Percentiles rank a stretch among this genome's conserved stretches.
Evolutionary conservation across 1,284 basidiomycete species (phyloP).

Genomic region (Ustilago hordei): DNA sequence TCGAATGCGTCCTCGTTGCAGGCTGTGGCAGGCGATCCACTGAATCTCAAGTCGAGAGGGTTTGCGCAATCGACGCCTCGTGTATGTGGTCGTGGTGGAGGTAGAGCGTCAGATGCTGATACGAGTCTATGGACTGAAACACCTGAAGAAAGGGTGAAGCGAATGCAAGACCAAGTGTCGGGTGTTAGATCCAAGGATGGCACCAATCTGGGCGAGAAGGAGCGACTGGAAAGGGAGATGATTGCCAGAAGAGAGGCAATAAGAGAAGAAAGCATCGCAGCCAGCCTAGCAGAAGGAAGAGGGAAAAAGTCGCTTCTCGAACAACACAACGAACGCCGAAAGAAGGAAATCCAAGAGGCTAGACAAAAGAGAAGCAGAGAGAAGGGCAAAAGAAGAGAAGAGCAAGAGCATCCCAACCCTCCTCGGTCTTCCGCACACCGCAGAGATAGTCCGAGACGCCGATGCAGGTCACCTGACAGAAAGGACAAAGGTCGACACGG

Average conservation of each 20-base stretch:
- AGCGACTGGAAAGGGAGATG: slow-evolving; percentile 26
- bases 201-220: slow-evolving; percentile 4
- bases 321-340: slow-evolving; percentile 35
- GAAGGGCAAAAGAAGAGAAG: slow-evolving; percentile 16
- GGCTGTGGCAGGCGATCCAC: slow-evolving; percentile 39
- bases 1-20: slow-evolving; percentile 39
- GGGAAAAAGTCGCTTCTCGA: slow-evolving; percentile 31
- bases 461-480: slow-evolving; percentile 25
- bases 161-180: slow-evolving; percentile 45
- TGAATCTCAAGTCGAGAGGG: slow-evolving; percentile 55
- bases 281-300: slow-evolving; percentile 14
- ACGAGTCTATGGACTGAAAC: slow-evolving; percentile 62
- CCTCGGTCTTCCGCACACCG: neutral
- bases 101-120: slow-evolving; percentile 30
- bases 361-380: slow-evolving; percentile 24
- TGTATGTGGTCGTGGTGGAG: slow-evolving; percentile 30
- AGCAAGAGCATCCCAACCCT: slow-evolving; percentile 7
- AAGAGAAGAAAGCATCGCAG: slow-evolving; percentile 38
- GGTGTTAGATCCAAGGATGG: slow-evolving; percentile 22
- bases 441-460: slow-evolving; percentile 2
- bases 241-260: slow-evolving; percentile 25
- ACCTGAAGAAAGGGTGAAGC: slow-evolving; percentile 47
- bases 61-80: slow-evolving; percentile 56
- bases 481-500: slow-evolving; percentile 3
- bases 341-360: slow-evolving; percentile 22